Evolutionary conservation across 805 yeast genomes (phyloP), one percentile per base, ranked within the genome.

Genomic region (Schwanniomyces occidentalis): DNA sequence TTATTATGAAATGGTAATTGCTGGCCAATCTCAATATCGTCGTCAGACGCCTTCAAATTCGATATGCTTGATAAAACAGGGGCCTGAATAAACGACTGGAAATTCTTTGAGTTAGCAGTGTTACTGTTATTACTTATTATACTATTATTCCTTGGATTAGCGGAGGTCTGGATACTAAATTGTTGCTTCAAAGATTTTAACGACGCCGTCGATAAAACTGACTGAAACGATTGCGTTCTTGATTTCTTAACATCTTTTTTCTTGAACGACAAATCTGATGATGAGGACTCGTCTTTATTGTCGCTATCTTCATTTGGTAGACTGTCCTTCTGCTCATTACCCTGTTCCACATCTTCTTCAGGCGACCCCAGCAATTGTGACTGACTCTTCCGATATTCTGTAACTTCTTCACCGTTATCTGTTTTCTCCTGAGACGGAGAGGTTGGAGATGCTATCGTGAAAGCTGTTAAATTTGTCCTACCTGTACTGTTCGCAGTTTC

Each of bases 41-140:
- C 63, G 14, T 44, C 48, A n/a, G 37, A 39, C 22, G 24, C 26
- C 24, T 55, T 61, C 27, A 56, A 46, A 31, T 57, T 63, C 13
- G 66, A 40, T 26, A 64, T 61, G 37, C 63, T 54, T 24, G 68
- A 62, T 28, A 69, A 49, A 4, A 66, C 73, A 1, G 74, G 74
- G 1, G 73, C 74, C 48, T 69, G 74, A 35, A 69, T 69, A 38
- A 63, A 67, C 15, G 68, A 59, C 51, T 69, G 74, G 51, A 66
- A 65, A 48, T 69, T 63, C 45, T 63, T 51, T 26, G 53, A 28
- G 27, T 46, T 38, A 58, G 54, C 38, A 51, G 58, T 16, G 31
- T 35, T 26, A 43, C 63, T 34, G 56, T 62, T 22, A 29, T 33
- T 22, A 41, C 39, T 30, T 52, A 50, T 34, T 44, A 57, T 38